Evolutionary conservation across 2,329 filamentous ascomycete genomes (phyloP), one percentile per base, ranked within the genome.

Genomic region (Cladosporium sp.): DNA sequence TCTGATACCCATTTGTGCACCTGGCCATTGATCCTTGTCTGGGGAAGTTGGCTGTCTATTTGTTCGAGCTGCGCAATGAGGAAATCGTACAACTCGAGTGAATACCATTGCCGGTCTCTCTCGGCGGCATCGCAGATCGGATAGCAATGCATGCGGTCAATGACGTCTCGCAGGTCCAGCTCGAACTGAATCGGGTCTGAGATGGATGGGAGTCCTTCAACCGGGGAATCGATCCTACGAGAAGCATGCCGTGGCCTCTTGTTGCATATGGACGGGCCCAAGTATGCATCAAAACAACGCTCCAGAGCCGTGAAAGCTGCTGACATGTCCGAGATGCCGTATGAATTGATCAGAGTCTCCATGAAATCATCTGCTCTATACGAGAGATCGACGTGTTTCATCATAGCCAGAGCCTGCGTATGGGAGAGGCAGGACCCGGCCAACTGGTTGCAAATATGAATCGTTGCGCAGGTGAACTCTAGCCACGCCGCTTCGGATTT

Each of bases 291-390:
- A 8, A 54, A 54, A 19, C 51, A 54, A 13, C 19, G 37, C 5
- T 17, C 10, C 6, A 54, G 8, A 0, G 39, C 12, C n/a, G n/a
- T 20, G 19, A 24, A 35, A 9, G 17, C 17, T 4, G 39, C 25
- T 17, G 37, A 44, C 7, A 54, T n/a, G n/a, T 54, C 51, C 1
- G 7, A 24, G 8, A 54, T 24, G 28, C 51, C 51, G 10, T 54
- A 54, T 13, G 17, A 19, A 10, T 44, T 39, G n/a, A n/a, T 3
- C 17, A 54, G 4, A 44, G 28, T 35, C 39, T 54, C 51, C 51
- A 54, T 54, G 17, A 42, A 54, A 10, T 54, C 51, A 25, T 54
- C 51, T 5, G 24, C 51, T 44, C 51, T 44, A 39, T 54, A 54
- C 6, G 42, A 20, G 6, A 54, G 39, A 19, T 54, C 19, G 19